A percentile compares a stretch with the other conserved stretches of the same genome.
Conservation (phyloP, 1,284 basidiomycete genomes). For the Cutaneotrichosporon sp. region DNA sequence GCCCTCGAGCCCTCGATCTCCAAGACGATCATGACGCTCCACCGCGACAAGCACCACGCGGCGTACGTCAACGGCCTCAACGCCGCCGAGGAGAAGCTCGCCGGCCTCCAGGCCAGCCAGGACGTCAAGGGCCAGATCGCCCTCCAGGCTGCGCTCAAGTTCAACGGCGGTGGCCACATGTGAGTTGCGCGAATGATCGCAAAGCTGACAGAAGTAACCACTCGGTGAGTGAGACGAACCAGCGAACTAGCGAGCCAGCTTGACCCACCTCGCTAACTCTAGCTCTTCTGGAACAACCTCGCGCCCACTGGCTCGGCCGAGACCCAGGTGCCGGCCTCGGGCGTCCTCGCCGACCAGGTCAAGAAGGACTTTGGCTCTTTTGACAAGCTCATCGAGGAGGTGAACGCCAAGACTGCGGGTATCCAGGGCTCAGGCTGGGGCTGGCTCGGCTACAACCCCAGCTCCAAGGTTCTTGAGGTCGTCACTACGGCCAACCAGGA, state of each 20-base stretch:
- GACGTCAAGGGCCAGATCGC: constrained; percentile 76
- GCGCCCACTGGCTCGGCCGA: constrained; percentile 62
- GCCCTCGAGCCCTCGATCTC: constrained; percentile 61
- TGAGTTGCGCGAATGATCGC: constrained; percentile 23
- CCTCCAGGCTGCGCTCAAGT: constrained; percentile 81
- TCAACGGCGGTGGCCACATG: constrained; percentile 79
- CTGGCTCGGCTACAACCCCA: constrained; percentile 80
- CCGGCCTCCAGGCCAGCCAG: constrained; percentile 57
- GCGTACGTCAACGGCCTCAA: constrained; percentile 89
- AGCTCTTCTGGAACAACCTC: constrained; percentile 97
- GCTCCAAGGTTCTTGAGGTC: constrained; percentile 75
- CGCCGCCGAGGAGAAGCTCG: constrained; percentile 81
- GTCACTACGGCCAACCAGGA: constrained; percentile 96
- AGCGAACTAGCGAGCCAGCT: no score
- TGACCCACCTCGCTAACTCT: constrained; percentile 37
- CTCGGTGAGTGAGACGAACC: constrained; percentile 35
- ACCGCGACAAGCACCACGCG: constrained; percentile 96
- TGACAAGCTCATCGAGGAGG: constrained; percentile 68
- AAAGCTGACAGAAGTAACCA: constrained; percentile 38
- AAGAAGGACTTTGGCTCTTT: constrained; percentile 80
- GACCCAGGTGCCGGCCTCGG: constrained; percentile 65
- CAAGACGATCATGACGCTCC: constrained; percentile 81
- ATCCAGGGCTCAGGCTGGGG: constrained; percentile 99
- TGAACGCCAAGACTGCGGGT: constrained; percentile 85
- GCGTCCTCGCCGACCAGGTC: constrained; percentile 77